Evolutionary conservation across 331 rosid species (phyloP), one percentile per base, ranked within the genome.

Genomic region (Phaseolus coccineus): DNA sequence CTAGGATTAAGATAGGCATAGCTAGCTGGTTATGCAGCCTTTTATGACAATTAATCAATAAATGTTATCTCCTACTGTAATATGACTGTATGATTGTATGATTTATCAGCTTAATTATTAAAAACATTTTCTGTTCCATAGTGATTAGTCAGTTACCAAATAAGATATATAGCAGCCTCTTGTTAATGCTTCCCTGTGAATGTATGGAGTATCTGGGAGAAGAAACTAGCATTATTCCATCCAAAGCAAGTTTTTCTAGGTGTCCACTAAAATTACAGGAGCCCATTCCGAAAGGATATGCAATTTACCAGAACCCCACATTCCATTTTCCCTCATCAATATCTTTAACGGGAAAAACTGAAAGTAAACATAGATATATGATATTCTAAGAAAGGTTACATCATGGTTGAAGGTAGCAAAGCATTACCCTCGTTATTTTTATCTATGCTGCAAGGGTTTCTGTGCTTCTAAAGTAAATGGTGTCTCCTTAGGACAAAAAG

Each of bases 191-290:
- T 52, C 22, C 44, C 6, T 1, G 6, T 50, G 44, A 15, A 70
- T 30, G 27, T 28, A 24, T 46, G 30, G 55, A 13, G 42, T 39
- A 59, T 42, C 10, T 1, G 10, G 6, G 6, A 13, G 33, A 52
- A 77, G 11, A 77, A 65, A 37, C 39, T 19, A 31, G 62, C 51
- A 31, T 61, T 39, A 37, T 57, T 57, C 50, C 55, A 39, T 55
- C 40, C 31, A 37, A 62, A 63, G 13, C 12, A 8, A 13, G 68
- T 13, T 62, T 62, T 62, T 30, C 25, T 62, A 6, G 51, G 30
- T 47, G 9, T 48, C 27, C 25, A 28, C 27, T 48, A 16, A 69
- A 16, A 8, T 31, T 69, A 1, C 19, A 42, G 6, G 16, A 40
- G 19, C 13, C 8, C 10, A 66, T 39, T 64, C n/a, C 3, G 10